Evolutionary conservation across 2,329 filamentous ascomycete species (phyloP).

Genomic region (Penicillium italicum): DNA sequence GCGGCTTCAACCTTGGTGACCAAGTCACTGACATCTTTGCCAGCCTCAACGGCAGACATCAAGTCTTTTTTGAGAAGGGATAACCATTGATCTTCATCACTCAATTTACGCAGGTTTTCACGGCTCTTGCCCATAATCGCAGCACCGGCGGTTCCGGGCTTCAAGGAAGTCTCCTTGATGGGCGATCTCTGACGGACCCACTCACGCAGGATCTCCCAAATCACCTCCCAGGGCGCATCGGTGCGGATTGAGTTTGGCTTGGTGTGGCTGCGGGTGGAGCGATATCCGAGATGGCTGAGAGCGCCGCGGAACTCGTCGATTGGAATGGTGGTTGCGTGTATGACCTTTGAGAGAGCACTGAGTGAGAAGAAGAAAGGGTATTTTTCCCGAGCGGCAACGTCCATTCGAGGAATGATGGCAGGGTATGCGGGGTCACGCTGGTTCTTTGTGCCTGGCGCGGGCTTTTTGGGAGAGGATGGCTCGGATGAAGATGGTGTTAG

Average conservation of each 20-base stretch:
- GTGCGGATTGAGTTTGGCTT: slow-evolving; percentile 90
- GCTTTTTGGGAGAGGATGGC: background rate
- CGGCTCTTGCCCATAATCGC: slow-evolving; percentile 57
- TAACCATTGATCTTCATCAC: slow-evolving; percentile 32
- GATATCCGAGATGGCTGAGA: slow-evolving; percentile 74
- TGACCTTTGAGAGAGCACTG: slow-evolving; percentile 66
- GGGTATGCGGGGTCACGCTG: slow-evolving; percentile 14
- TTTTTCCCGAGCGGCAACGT: slow-evolving; percentile 64
- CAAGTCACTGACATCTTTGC: slow-evolving; percentile 38
- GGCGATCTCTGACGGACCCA: slow-evolving; percentile 81
- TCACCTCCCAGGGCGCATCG: slow-evolving; percentile 79
- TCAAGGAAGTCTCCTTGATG: slow-evolving; percentile 68
- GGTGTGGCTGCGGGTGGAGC: slow-evolving; percentile 80
- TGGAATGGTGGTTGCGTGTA: slow-evolving; percentile 78
- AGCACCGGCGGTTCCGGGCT: slow-evolving; percentile 66
- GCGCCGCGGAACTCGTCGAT: slow-evolving; percentile 78
- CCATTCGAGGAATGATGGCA: slow-evolving; percentile 46
- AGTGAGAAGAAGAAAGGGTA: slow-evolving; percentile 86
- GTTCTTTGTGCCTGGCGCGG: background rate
- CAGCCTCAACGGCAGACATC: slow-evolving; percentile 31
- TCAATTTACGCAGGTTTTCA: slow-evolving; percentile 31
- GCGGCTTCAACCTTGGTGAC: slow-evolving; percentile 45
- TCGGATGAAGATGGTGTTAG: slow-evolving; percentile 18
- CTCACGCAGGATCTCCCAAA: slow-evolving; percentile 92
- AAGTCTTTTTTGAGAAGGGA: slow-evolving; percentile 37